Percentiles rank a stretch among this genome's conserved stretches.
phyloP scores from a whole-genome alignment of 768 basidiomycete genomes.

The Termitomyces sp. region DNA sequence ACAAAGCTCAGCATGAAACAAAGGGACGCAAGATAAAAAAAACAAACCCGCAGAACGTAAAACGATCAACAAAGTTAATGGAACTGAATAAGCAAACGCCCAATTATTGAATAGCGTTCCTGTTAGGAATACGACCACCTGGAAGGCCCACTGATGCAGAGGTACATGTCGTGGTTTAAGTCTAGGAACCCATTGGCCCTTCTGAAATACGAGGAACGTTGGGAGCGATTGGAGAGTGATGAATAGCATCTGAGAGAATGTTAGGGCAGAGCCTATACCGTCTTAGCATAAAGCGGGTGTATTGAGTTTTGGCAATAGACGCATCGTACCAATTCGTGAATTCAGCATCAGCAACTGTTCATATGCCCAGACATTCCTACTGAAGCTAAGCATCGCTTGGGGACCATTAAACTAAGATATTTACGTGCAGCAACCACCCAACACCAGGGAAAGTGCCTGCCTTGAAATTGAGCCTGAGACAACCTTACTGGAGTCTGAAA shows the following conservation, averaged over 20 bases:
- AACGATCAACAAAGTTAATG: slow-evolving; percentile 75
- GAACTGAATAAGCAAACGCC: slow-evolving; percentile 74
- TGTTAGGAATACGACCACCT: slow-evolving; percentile 62
- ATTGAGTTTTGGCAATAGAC: not conserved
- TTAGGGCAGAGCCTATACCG: slow-evolving; percentile 68
- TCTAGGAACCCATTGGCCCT: slow-evolving; percentile 32
- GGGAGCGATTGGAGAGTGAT: slow-evolving; percentile 66
- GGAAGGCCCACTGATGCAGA: slow-evolving; percentile 57
- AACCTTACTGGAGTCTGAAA: not conserved
- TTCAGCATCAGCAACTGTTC: slow-evolving; percentile 69
- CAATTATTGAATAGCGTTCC: slow-evolving; percentile 77
- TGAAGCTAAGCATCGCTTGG: not conserved
- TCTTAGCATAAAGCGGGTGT: not conserved
- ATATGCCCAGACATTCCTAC: slow-evolving; percentile 73
- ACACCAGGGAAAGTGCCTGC: slow-evolving; percentile 53
- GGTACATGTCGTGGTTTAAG: slow-evolving; percentile 69
- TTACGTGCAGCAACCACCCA: slow-evolving; percentile 83
- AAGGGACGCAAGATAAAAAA: slow-evolving; percentile 1
- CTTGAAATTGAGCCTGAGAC: slow-evolving; percentile 8
- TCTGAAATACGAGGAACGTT: slow-evolving; percentile 45
- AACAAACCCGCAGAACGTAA: slow-evolving; percentile 74
- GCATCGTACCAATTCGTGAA: slow-evolving; percentile 55
- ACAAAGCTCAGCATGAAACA: slow-evolving; percentile 1
- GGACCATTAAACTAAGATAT: slow-evolving; percentile 18
- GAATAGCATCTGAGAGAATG: slow-evolving; percentile 81